Evolutionary conservation across 2,329 filamentous ascomycete genomes (phyloP).

Genomic region (Talaromyces amestolkiae): DNA sequence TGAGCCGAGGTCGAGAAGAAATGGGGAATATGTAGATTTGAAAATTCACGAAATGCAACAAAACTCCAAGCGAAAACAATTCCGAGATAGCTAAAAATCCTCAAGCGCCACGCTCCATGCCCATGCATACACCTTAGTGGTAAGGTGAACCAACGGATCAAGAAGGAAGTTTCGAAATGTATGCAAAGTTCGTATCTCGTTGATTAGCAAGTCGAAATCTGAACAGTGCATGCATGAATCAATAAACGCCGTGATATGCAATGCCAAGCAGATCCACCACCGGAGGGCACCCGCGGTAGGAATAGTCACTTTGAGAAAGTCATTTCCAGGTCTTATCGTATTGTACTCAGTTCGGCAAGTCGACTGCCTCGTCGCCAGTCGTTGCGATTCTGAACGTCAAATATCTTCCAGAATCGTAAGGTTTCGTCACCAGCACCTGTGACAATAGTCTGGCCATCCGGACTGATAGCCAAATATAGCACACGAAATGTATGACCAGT

Average conservation of each 20-base stretch:
- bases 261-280: not conserved
- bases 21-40: slow-evolving; percentile 9
- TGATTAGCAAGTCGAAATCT: slow-evolving; percentile 6
- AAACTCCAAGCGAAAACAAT: slow-evolving; percentile 12
- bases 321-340: slow-evolving; percentile 51
- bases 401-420: slow-evolving; percentile 93
- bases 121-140: slow-evolving; percentile 13
- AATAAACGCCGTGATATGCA: slow-evolving; percentile 8
- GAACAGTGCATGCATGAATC: not conserved
- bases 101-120: not conserved
- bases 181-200: slow-evolving; percentile 14
- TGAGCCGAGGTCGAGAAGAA: not conserved
- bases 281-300: too few relatives aligned
- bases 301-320: not conserved
- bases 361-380: slow-evolving; percentile 61
- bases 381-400: slow-evolving; percentile 74
- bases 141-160: not conserved
- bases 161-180: not conserved
- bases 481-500: slow-evolving; percentile 97
- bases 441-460: slow-evolving; percentile 88
- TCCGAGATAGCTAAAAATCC: not conserved
- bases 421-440: slow-evolving; percentile 97
- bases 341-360: slow-evolving; percentile 78
- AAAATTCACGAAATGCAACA: slow-evolving; percentile 9
- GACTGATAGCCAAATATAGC: slow-evolving; percentile 94